Evolutionary conservation across 768 basidiomycete species (phyloP).

Genomic region (Tulasnella sp.): DNA sequence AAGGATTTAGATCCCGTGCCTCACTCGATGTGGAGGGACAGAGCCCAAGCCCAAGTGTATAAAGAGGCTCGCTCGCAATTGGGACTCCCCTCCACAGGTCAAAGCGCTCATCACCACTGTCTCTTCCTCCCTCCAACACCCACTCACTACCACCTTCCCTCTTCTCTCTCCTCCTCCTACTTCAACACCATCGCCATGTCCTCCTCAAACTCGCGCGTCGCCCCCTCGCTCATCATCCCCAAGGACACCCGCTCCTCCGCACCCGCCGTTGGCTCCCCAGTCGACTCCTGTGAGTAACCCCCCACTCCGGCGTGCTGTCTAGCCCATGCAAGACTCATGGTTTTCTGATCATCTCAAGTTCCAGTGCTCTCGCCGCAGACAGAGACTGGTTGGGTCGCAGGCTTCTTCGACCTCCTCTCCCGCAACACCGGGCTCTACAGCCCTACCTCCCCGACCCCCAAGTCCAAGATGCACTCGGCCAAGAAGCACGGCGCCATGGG

Average conservation of each 20-base stretch:
- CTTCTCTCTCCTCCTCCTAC: neutral
- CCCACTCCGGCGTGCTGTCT: neutral
- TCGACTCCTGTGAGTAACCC: slow-evolving; percentile 10
- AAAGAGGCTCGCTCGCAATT: neutral
- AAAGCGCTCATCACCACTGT: neutral
- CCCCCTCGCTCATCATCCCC: neutral
- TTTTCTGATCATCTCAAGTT: neutral
- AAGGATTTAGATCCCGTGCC: neutral
- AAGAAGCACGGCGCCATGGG: slow-evolving; percentile 10
- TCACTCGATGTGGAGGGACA: neutral
- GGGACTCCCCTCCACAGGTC: neutral
- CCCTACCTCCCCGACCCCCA: neutral
- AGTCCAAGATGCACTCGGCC: slow-evolving; percentile 1
- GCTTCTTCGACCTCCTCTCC: slow-evolving; percentile 7
- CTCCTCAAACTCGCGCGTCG: neutral
- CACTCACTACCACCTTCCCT: neutral
- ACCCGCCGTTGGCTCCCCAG: neutral
- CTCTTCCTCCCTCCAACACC: neutral
- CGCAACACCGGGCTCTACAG: neutral
- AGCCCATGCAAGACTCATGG: neutral
- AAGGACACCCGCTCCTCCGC: neutral
- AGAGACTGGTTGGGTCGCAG: slow-evolving; percentile 5
- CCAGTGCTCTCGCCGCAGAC: neutral
- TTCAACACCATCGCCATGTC: neutral
- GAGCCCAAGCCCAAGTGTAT: neutral